Evolutionary conservation across 345 rosid genomes (phyloP).

Genomic region (Eucalyptus decipiens): DNA sequence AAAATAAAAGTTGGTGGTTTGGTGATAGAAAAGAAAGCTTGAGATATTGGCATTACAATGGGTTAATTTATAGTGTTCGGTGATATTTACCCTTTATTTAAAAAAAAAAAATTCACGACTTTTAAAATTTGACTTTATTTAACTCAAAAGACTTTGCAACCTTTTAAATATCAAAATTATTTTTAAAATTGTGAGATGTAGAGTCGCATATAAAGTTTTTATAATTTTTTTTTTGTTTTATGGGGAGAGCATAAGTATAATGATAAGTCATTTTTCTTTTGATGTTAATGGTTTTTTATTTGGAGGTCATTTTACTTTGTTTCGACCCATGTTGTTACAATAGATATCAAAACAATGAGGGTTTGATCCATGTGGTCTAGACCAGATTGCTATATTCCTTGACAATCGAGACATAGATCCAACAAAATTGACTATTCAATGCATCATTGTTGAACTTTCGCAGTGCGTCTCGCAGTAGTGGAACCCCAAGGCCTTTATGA

Average conservation of each 20-base stretch:
- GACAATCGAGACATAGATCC: too few species aligned
- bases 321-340: neutral
- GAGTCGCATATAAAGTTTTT: neutral
- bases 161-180: neutral
- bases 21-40: neutral
- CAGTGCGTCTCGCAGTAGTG: neutral
- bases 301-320: neutral
- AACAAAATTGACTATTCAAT: neutral
- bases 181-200: neutral
- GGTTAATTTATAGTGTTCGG: neutral
- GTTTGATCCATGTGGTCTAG: neutral
- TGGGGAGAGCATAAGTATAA: neutral
- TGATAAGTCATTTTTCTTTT: neutral
- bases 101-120: rapidly evolving
- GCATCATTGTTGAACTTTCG: neutral
- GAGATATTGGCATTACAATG: neutral
- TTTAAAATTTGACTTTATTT: neutral
- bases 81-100: neutral
- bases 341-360: neutral
- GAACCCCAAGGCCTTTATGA: neutral
- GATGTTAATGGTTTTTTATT: neutral
- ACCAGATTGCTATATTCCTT: neutral
- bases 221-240: neutral
- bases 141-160: neutral
- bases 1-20: neutral